These are phyloP conservation scores for Gynochthodes officinalis DNA, from an alignment of 257 asterid species.

Conservation along the genomic window DNA sequence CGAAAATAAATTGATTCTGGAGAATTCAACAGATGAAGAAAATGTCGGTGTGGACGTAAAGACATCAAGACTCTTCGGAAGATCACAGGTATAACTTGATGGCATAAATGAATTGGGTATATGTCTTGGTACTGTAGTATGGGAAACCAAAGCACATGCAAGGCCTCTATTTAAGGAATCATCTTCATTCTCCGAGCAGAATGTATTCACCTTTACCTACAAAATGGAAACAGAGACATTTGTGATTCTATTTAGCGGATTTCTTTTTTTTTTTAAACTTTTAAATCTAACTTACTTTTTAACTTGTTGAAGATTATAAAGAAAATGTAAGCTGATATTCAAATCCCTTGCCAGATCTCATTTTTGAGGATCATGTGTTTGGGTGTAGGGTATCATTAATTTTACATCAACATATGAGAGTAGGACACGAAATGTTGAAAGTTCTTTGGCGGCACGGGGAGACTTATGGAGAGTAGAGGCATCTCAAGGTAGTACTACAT, in stretches of 20 bases:
- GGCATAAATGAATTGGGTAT: neutral
- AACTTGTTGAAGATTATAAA: neutral
- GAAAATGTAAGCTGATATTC: neutral
- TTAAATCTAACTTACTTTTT: no score
- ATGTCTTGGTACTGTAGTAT: neutral
- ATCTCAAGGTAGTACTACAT: conserved; percentile 76
- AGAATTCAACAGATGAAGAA: conserved; percentile 55
- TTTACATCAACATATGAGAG: conserved; percentile 79
- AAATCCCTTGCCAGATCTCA: neutral
- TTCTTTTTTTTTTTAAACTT: neutral
- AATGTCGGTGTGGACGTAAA: conserved; percentile 45
- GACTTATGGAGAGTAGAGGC: conserved; percentile 98
- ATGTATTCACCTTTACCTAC: neutral
- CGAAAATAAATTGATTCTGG: conserved; percentile 44
- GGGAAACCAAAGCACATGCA: neutral
- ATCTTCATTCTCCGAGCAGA: neutral
- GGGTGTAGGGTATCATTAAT: conserved; percentile 73
- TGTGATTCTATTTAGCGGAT: neutral
- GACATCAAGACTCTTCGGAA: conserved; percentile 66
- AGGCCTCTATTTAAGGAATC: neutral
- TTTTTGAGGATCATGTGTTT: neutral
- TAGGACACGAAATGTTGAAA: conserved; percentile 63
- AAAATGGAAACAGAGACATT: neutral
- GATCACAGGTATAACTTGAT: conserved; percentile 58
- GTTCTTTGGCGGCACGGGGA: conserved; percentile 87